These are phyloP conservation scores for Phytophthora crassamura DNA, from an alignment of 352 stramenopile genomes.

Conservation along the genomic window DNA sequence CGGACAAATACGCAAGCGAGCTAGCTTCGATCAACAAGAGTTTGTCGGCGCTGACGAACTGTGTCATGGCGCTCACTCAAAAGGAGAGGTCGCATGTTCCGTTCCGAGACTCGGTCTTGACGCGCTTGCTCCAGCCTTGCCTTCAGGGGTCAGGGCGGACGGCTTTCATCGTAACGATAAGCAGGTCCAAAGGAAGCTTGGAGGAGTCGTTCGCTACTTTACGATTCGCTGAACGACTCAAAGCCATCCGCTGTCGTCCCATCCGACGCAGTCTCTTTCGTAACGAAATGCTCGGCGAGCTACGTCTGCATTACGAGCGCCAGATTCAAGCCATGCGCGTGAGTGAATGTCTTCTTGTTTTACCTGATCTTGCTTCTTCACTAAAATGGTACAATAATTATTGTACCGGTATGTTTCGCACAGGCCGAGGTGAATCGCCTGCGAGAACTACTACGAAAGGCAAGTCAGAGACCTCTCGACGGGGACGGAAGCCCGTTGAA, in stretches of 20 bases:
- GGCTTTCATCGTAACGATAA: constrained; percentile 75
- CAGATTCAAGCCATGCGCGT: constrained; percentile 79
- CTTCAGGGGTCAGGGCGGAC: constrained; percentile 60
- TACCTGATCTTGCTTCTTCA: background rate
- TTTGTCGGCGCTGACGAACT: constrained; percentile 77
- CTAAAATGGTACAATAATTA: background rate
- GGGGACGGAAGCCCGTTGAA: constrained; percentile 27
- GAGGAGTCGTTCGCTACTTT: constrained; percentile 78
- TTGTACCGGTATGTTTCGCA: background rate
- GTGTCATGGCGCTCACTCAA: constrained; percentile 72
- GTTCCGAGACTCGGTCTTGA: constrained; percentile 77
- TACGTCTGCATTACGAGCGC: constrained; percentile 69
- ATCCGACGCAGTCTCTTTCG: constrained; percentile 57
- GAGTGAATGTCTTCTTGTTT: constrained; percentile 2
- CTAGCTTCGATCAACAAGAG: constrained; percentile 79
- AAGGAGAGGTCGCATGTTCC: constrained; percentile 60
- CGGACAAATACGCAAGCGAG: constrained; percentile 69
- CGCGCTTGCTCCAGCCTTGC: constrained; percentile 69
- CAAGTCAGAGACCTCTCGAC: constrained; percentile 35
- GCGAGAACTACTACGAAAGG: constrained; percentile 56
- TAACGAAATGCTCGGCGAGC: constrained; percentile 59
- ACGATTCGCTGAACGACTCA: constrained; percentile 72
- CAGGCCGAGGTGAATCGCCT: constrained; percentile 67
- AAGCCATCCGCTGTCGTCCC: constrained; percentile 61
- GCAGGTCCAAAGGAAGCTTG: constrained; percentile 54